Percentiles rank a stretch among this genome's conserved stretches.
phyloP scores from a whole-genome alignment of 2,329 filamentous ascomycete genomes.

The Verticillium dahliae region DNA sequence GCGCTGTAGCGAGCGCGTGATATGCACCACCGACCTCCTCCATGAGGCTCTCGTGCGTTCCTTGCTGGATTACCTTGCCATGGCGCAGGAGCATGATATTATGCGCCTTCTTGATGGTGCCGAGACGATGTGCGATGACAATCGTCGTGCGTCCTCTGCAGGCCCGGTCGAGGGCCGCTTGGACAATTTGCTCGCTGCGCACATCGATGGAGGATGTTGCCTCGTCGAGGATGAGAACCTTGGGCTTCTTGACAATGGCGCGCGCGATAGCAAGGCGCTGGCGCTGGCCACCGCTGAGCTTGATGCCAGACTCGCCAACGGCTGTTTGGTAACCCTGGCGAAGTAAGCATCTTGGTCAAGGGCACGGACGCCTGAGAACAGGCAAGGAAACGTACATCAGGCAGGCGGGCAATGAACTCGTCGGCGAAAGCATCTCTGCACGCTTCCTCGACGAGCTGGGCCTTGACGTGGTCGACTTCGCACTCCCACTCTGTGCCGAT shows the following conservation, averaged over 20 bases:
- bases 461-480: conserved; percentile 28
- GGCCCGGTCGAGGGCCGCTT: conserved; percentile 23
- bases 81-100: conserved; percentile 34
- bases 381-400: conserved; percentile 19
- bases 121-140: conserved; percentile 17
- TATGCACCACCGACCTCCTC: conserved; percentile 13
- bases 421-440: conserved; percentile 45
- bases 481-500: conserved; percentile 28
- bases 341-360: neutral
- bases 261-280: conserved; percentile 58
- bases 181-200: conserved; percentile 26
- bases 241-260: conserved; percentile 52
- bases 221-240: conserved; percentile 58
- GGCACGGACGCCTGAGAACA: neutral
- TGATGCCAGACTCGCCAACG: conserved; percentile 53
- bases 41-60: conserved; percentile 13
- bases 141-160: conserved; percentile 13
- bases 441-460: conserved; percentile 35
- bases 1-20: conserved; percentile 15
- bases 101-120: conserved; percentile 25
- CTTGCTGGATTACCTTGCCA: conserved; percentile 34
- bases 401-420: conserved; percentile 45
- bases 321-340: conserved; percentile 42
- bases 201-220: conserved; percentile 47
- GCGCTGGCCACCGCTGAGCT: conserved; percentile 55